Percentiles rank a stretch among this genome's conserved stretches.
Conservation (phyloP, 2,329 filamentous ascomycete species). For the Phyllosticta citribraziliensis region DNA sequence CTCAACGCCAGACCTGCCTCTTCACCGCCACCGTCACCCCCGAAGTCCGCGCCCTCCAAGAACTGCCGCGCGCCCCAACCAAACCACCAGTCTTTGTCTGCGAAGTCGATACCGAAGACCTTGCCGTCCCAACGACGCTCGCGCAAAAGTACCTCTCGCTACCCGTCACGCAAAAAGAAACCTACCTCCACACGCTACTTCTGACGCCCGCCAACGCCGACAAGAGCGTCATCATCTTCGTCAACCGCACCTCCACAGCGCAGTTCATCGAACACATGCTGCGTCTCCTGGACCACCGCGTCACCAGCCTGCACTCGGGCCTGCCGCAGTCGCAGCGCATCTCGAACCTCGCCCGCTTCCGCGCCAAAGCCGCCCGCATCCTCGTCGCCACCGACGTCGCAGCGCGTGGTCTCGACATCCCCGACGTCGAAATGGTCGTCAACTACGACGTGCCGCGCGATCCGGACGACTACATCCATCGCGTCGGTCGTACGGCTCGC, state of each 20-base stretch:
- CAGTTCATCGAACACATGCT: conserved; percentile 83
- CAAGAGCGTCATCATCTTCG: conserved; percentile 84
- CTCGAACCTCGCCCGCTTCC: conserved; percentile 83
- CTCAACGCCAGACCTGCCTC: conserved; percentile 78
- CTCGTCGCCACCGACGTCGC: conserved; percentile 94
- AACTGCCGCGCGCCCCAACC: conserved; percentile 57
- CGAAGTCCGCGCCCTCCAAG: conserved; percentile 79
- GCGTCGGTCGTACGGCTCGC: conserved; percentile 89
- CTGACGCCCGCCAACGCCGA: conserved; percentile 64
- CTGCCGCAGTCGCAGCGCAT: conserved; percentile 77
- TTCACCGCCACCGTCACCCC: conserved; percentile 95
- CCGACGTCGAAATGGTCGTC: conserved; percentile 78
- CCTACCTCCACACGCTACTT: conserved; percentile 85
- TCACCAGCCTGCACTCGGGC: conserved; percentile 82
- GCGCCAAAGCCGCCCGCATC: conserved; percentile 77
- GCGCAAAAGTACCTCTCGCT: conserved; percentile 79
- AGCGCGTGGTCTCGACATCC: conserved; percentile 88
- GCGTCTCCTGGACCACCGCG: conserved; percentile 74
- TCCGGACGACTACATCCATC: conserved; percentile 94
- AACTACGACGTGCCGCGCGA: conserved; percentile 97
- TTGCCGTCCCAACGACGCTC: conserved; percentile 72
- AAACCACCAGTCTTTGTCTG: conserved; percentile 78
- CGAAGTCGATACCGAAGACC: conserved; percentile 63
- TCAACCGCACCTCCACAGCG: conserved; percentile 82
- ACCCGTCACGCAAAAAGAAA: conserved; percentile 85